Evolutionary conservation across 1,284 basidiomycete genomes (phyloP).

Genomic region (Farysia itapuensis): DNA sequence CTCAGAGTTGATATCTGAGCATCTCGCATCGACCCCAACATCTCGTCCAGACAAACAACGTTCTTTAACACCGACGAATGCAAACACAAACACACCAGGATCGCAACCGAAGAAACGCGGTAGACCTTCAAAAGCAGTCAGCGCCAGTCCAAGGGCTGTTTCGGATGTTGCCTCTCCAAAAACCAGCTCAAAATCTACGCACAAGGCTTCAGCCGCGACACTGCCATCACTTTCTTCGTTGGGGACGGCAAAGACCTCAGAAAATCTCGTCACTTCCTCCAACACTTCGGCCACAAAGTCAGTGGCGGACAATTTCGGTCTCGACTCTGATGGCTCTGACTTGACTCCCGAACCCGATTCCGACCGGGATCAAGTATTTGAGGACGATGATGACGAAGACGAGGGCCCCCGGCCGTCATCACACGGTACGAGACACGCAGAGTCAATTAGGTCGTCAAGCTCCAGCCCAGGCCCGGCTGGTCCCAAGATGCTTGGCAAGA

Average conservation of each 20-base stretch:
- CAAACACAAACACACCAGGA: neutral
- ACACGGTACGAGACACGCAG: slow-evolving; percentile 7
- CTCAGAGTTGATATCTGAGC: slow-evolving; percentile 29
- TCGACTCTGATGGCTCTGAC: slow-evolving; percentile 34
- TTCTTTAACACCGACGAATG: slow-evolving; percentile 17
- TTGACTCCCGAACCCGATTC: slow-evolving; percentile 37
- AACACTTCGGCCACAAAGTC: neutral
- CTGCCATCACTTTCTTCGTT: neutral
- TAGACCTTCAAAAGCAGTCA: neutral
- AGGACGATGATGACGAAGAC: slow-evolving; percentile 19
- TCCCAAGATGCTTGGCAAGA: slow-evolving; percentile 57
- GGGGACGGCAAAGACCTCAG: neutral
- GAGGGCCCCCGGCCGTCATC: slow-evolving; percentile 8
- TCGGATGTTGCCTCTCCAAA: neutral
- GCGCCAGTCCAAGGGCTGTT: neutral
- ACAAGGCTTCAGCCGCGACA: neutral
- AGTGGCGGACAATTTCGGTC: slow-evolving; percentile 3
- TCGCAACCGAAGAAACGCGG: neutral
- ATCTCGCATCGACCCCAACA: slow-evolving; percentile 18
- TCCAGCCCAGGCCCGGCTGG: slow-evolving; percentile 38
- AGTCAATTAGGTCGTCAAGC: slow-evolving; percentile 25
- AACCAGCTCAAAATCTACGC: too few relatives aligned
- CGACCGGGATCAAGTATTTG: slow-evolving; percentile 10
- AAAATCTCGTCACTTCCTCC: neutral
- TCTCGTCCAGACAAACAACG: slow-evolving; percentile 26